phyloP scores from a whole-genome alignment of 257 asterid genomes.

The Apocynum venetum region DNA sequence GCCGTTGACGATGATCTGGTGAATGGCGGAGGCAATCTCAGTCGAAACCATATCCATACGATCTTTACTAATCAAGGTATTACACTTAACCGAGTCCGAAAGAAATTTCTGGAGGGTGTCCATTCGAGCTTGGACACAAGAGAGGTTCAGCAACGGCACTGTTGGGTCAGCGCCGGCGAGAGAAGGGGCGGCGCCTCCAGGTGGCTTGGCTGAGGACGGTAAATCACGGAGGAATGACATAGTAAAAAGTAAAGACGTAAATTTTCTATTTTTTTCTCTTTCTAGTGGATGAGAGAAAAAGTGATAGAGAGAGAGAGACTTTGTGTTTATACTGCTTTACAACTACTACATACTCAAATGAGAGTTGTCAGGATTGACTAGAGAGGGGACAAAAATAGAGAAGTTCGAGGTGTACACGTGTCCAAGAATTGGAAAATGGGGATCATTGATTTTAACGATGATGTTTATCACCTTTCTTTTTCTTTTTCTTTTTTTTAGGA shows the following conservation, averaged over 20 bases:
- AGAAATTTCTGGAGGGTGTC: conserved; percentile 60
- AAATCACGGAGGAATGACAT: conserved; percentile 47
- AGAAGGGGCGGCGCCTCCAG: conserved; percentile 17
- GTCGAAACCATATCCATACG: conserved; percentile 58
- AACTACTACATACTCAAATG: too few relatives aligned
- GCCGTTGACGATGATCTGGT: conserved; percentile 64
- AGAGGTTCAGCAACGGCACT: conserved; percentile 49
- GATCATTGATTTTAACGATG: not conserved
- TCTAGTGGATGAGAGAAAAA: not conserved
- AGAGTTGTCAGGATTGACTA: not conserved
- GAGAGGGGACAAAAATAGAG: not conserved
- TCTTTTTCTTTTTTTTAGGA: too few relatives aligned
- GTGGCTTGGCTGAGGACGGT: conserved; percentile 50
- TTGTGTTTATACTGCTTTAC: too few relatives aligned
- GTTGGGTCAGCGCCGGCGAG: conserved; percentile 21
- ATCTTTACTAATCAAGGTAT: conserved; percentile 43
- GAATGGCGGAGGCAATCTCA: conserved; percentile 69
- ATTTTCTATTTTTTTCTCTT: not conserved
- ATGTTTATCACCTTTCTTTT: not conserved
- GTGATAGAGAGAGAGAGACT: too few relatives aligned
- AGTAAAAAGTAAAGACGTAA: not conserved
- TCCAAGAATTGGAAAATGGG: not conserved
- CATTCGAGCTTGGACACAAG: conserved; percentile 52
- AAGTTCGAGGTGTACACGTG: not conserved
- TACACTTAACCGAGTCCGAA: conserved; percentile 53